Evolutionary conservation across 495 filamentous ascomycete genomes (phyloP).

Genomic region (Penicillium roqueforti): DNA sequence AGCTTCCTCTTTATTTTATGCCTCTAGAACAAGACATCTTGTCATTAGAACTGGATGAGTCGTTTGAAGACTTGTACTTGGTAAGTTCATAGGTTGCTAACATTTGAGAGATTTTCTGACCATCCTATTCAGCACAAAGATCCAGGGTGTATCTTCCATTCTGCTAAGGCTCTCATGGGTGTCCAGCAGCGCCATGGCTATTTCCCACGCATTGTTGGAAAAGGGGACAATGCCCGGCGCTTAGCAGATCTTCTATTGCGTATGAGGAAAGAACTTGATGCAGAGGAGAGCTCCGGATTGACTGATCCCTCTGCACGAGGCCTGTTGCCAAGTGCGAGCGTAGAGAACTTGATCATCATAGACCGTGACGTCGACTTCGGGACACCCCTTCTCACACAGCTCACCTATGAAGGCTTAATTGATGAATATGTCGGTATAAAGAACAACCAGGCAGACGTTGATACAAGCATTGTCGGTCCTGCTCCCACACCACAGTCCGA

Average conservation of each 20-base stretch:
- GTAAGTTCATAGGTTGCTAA: slow-evolving; percentile 36
- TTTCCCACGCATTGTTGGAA: slow-evolving; percentile 92
- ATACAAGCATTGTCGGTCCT: slow-evolving; percentile 81
- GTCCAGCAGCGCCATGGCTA: slow-evolving; percentile 89
- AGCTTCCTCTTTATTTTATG: slow-evolving; percentile 83
- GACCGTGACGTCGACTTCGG: slow-evolving; percentile 93
- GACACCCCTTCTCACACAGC: slow-evolving; percentile 84
- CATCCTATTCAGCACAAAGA: slow-evolving; percentile 63
- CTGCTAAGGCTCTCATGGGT: slow-evolving; percentile 90
- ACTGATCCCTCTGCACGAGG: slow-evolving; percentile 59
- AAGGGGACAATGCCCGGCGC: slow-evolving; percentile 87
- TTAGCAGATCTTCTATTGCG: slow-evolving; percentile 85
- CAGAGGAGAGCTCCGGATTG: slow-evolving; percentile 63
- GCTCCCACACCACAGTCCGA: slow-evolving; percentile 52
- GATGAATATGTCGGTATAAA: slow-evolving; percentile 91
- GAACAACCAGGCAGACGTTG: slow-evolving; percentile 86
- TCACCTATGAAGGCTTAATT: slow-evolving; percentile 95
- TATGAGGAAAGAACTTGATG: slow-evolving; percentile 87
- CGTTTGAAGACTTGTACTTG: slow-evolving; percentile 83
- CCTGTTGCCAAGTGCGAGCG: slow-evolving; percentile 74
- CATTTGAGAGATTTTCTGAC: neutral
- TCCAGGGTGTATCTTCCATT: slow-evolving; percentile 79
- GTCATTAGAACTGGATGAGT: slow-evolving; percentile 82
- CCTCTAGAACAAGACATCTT: slow-evolving; percentile 87
- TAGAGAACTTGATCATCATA: slow-evolving; percentile 89